phyloP scores from a whole-genome alignment of 192 early-diverging fungal genomes.

The Paraglomus brasilianum region DNA sequence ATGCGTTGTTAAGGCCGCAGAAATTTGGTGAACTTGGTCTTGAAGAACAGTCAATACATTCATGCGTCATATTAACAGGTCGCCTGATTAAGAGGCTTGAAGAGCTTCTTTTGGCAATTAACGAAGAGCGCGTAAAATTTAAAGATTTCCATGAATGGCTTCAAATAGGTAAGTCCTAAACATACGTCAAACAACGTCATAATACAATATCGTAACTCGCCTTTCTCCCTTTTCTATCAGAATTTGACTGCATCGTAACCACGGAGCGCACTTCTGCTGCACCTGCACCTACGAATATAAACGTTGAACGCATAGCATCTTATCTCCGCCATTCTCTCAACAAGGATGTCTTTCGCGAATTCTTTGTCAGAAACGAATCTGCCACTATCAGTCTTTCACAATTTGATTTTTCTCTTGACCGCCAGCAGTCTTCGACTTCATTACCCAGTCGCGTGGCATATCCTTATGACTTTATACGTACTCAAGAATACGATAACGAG shows the following conservation, averaged over 20 bases:
- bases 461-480: constrained; percentile 17
- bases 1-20: constrained; percentile 20
- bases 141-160: constrained; percentile 29
- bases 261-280: background rate
- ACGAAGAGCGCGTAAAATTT: constrained; percentile 21
- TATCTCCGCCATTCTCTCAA: constrained; percentile 22
- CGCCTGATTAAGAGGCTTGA: background rate
- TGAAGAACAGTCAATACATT: constrained; percentile 14
- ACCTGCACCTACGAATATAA: background rate
- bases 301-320: constrained; percentile 18
- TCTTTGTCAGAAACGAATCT: background rate
- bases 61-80: constrained; percentile 4
- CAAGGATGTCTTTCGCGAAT: constrained; percentile 15
- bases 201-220: background rate
- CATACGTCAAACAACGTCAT: background rate
- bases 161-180: constrained; percentile 13
- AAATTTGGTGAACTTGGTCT: constrained; percentile 25
- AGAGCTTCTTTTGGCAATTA: constrained; percentile 4
- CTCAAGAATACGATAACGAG: background rate
- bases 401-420: constrained; percentile 3
- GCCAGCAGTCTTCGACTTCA: background rate
- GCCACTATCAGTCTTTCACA: background rate
- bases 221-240: constrained; percentile 4
- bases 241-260: constrained; percentile 23
- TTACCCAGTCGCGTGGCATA: background rate